Percentiles rank a stretch among this genome's conserved stretches.
Evolutionary conservation across 2,329 filamentous ascomycete genomes (phyloP).

Genomic region (Sarocladium brachiariae): DNA sequence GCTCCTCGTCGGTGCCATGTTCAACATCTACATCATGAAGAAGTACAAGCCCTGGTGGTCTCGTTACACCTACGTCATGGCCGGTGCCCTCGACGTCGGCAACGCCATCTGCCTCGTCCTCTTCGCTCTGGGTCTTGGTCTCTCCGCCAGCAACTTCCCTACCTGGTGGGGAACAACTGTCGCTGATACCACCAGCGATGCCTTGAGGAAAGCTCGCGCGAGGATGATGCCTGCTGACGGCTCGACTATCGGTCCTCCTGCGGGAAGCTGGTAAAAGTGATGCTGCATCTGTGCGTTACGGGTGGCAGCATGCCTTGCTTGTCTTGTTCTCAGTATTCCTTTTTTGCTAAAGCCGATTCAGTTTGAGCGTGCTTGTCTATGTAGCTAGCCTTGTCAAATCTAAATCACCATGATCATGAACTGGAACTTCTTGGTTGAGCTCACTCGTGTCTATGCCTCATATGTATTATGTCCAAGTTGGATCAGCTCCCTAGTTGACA

Average conservation of each 20-base stretch:
- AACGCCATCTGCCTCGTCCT: constrained; percentile 50
- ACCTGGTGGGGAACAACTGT: constrained; percentile 39
- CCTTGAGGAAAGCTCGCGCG: constrained; percentile 15
- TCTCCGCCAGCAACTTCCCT: constrained; percentile 37
- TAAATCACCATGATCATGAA: too few species aligned
- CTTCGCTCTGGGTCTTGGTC: constrained; percentile 37
- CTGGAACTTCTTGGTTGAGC: too few species aligned
- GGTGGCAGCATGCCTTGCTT: too few species aligned
- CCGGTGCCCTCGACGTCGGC: constrained; percentile 52
- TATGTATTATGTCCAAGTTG: too few species aligned
- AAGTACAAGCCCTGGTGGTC: constrained; percentile 9
- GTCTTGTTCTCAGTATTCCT: too few species aligned
- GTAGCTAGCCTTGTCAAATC: too few species aligned
- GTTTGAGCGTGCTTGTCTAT: too few species aligned
- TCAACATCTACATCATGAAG: constrained; percentile 37
- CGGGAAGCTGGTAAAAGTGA: not conserved
- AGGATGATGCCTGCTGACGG: not conserved
- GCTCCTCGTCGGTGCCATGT: constrained; percentile 43
- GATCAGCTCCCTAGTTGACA: too few species aligned
- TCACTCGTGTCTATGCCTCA: too few species aligned
- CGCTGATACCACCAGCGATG: constrained; percentile 20
- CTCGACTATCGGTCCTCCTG: not conserved
- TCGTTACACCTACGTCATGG: constrained; percentile 51
- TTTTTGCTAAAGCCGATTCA: too few species aligned
- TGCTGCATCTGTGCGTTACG: too few species aligned